Percentiles rank a stretch among this genome's conserved stretches.
These are phyloP conservation scores for Malus sieversii DNA, from an alignment of 306 rosid species.

Conservation along the genomic window DNA sequence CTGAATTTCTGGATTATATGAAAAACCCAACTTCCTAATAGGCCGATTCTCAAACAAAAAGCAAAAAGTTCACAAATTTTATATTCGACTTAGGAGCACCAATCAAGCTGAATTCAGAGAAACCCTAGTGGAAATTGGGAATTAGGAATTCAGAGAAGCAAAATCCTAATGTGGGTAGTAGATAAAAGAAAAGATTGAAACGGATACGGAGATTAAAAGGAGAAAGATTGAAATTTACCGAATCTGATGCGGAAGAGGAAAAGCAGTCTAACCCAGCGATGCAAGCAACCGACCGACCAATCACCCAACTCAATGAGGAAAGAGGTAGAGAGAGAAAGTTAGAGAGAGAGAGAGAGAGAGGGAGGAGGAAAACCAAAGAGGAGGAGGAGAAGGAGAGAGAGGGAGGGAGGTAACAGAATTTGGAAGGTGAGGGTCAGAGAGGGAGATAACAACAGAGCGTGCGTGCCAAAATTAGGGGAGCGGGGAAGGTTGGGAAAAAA, in stretches of 20 bases:
- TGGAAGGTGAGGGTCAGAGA: neutral
- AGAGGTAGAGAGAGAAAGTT: neutral
- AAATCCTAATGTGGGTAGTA: neutral
- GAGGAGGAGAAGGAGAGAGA: neutral
- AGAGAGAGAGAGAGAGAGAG: neutral
- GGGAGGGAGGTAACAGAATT: neutral
- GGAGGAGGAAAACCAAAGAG: neutral
- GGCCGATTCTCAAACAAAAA: neutral
- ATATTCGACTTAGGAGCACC: neutral
- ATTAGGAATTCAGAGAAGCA: neutral
- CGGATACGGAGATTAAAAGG: neutral
- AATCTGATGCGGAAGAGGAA: neutral
- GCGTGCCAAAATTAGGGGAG: constrained; percentile 14
- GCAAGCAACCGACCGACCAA: neutral
- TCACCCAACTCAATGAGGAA: neutral
- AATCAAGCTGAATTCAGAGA: neutral
- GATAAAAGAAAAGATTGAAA: neutral
- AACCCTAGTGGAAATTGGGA: neutral
- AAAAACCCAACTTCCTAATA: neutral
- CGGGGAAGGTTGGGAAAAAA: neutral
- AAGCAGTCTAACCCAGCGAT: neutral
- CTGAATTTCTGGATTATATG: neutral
- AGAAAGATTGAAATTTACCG: neutral
- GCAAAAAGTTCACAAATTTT: neutral
- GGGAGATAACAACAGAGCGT: neutral